Base-by-base conservation (phyloP, 2,329 filamentous ascomycete genomes). In the Immersiporthe knoxdaviesiana region DNA sequence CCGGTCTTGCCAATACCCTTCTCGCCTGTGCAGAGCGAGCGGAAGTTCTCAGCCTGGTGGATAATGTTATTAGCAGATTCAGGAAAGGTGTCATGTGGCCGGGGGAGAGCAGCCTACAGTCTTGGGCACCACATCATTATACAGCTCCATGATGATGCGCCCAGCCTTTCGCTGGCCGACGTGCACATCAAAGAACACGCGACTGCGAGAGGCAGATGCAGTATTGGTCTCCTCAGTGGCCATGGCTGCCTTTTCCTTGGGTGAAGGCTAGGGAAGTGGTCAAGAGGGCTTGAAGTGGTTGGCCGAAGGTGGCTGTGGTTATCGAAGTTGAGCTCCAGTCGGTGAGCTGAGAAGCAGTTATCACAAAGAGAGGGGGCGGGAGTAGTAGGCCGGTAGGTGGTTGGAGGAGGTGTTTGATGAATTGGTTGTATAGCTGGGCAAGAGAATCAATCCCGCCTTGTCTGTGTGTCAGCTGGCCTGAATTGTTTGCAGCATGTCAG, bases 141-240 rank as follows among this genome's bases (percentile, higher is more conserved):
- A 90, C 71, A 99, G 89, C 84, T 97, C 93, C 81, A 99, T 95
- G 72, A 87, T 89, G 79, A 99, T 85, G 73, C 95, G 91, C 71
- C 94, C 94, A 71, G 89, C 87, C 58, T 88, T 83, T 75, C 89
- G 87, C 70, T 88, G 87, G 77, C 92, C 94, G 77, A 98, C 91
- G 72, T 90, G 85, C 78, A 99, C 90, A 84, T 98, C 94, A 80
- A 99, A 97, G 85, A 91, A 99, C 83, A 97, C 94, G 75, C 92
- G 90, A 78, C 89, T 88, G 77, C 92, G 91, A 14, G 35, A 44
- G 79, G 85, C 84, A 84, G 78, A 73, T 76, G 82, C 82, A 56
- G 67, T 37, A 2, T 56, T 65, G 75, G 81, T 77, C 69, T 81
- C 81, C 71, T 81, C 78, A 69, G 82, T 74, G 68, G 79, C 77